phyloP scores from a whole-genome alignment of 176 grass and related monocot genomes.

The Avena insularis region DNA sequence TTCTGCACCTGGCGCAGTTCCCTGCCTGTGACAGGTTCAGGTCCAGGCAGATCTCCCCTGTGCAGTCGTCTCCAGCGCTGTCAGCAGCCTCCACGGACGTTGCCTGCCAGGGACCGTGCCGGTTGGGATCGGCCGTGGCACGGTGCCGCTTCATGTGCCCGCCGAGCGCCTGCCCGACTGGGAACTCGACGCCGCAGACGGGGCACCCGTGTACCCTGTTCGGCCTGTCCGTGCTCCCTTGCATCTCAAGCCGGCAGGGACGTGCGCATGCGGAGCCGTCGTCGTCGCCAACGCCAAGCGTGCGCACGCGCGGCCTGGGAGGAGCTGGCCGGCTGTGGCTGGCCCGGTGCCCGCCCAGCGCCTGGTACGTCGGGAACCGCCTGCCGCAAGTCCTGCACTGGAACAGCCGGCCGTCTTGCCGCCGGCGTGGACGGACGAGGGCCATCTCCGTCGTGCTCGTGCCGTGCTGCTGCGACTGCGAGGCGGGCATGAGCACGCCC shows the following conservation, averaged over 20 bases:
- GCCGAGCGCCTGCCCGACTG: constrained; percentile 64
- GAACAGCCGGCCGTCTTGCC: constrained; percentile 43
- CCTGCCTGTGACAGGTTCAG: constrained; percentile 62
- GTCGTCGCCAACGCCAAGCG: neutral
- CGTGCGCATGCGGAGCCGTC: no score
- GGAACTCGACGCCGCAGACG: constrained; percentile 56
- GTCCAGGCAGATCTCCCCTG: constrained; percentile 48
- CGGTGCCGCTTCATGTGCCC: constrained; percentile 72
- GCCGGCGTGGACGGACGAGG: neutral
- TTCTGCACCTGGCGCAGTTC: constrained; percentile 43
- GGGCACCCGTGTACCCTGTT: constrained; percentile 50
- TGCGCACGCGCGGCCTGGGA: neutral
- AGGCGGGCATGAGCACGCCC: no score
- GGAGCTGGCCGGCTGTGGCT: constrained; percentile 55
- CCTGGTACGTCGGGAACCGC: constrained; percentile 77
- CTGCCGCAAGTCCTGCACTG: constrained; percentile 79
- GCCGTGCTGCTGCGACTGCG: no score
- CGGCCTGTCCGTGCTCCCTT: neutral
- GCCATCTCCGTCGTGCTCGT: no score
- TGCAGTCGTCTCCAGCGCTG: neutral
- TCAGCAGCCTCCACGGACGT: neutral
- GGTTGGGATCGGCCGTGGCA: neutral
- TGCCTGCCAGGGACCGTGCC: neutral
- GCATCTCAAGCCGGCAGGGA: no score
- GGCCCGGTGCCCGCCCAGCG: constrained; percentile 79